Percentiles rank a stretch among this genome's conserved stretches.
phyloP scores from a whole-genome alignment of 257 asterid species.

The Solanum clarkiae region DNA sequence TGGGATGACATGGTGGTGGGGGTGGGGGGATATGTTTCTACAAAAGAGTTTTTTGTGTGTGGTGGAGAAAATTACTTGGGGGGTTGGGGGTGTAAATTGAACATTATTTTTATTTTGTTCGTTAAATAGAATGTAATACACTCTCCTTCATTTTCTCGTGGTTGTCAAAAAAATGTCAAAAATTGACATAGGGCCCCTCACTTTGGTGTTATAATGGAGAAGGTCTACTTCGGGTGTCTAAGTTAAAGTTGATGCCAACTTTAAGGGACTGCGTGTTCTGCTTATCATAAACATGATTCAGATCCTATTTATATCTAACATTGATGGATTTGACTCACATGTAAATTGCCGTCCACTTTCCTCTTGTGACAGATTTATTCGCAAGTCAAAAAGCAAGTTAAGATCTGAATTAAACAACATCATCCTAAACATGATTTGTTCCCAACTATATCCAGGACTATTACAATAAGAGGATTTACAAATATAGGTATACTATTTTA shows the following conservation, averaged over 20 bases:
- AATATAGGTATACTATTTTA: neutral
- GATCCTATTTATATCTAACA: neutral
- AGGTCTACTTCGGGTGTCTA: no score
- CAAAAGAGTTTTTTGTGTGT: neutral
- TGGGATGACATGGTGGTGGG: neutral
- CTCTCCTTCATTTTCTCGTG: no score
- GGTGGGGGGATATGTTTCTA: neutral
- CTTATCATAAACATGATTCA: neutral
- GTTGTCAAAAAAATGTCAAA: no score
- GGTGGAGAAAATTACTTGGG: no score
- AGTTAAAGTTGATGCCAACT: no score
- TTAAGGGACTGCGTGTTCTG: no score
- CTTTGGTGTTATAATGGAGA: no score
- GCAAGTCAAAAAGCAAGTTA: neutral
- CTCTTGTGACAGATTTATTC: neutral
- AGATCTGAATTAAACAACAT: neutral
- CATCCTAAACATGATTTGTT: neutral
- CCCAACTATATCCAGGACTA: neutral
- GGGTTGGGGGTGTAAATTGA: no score
- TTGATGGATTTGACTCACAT: no score
- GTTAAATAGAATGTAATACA: no score
- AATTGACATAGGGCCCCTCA: no score
- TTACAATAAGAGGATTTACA: neutral
- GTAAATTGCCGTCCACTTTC: neutral
- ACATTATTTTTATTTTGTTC: no score